Evolutionary conservation across 139 green algal species (phyloP).

Genomic region (Tetraselmis chui): DNA sequence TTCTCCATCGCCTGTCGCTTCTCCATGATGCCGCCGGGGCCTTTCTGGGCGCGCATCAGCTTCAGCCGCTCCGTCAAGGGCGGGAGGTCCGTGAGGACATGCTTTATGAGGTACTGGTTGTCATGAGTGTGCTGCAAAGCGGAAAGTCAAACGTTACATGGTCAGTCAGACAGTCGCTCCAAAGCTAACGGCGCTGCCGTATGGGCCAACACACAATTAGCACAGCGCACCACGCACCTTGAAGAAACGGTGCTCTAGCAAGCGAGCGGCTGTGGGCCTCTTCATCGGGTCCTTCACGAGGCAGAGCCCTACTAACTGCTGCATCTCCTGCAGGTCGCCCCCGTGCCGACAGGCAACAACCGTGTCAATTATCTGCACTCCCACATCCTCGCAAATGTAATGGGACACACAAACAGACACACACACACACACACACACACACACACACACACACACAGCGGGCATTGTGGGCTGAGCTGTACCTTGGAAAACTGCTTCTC

Average conservation of each 20-base stretch:
- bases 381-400: not conserved
- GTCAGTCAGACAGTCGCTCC: too few species aligned
- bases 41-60: slow-evolving; percentile 43
- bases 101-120: slow-evolving; percentile 63
- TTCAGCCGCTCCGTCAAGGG: slow-evolving; percentile 75
- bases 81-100: slow-evolving; percentile 76
- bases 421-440: too few species aligned
- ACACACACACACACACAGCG: slow-evolving; percentile 3
- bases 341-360: not conserved
- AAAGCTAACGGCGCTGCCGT: too few species aligned
- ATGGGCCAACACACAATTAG: too few species aligned
- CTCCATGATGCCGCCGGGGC: not conserved
- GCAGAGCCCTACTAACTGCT: slow-evolving; percentile 90
- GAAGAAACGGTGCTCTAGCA: slow-evolving; percentile 98
- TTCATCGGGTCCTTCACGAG: slow-evolving; percentile 90
- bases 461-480: not conserved
- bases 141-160: too few species aligned
- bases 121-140: slow-evolving; percentile 51
- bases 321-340: slow-evolving; percentile 57
- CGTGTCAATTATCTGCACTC: not conserved
- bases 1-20: slow-evolving; percentile 25
- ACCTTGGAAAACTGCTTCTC: slow-evolving; percentile 77
- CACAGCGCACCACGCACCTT: too few species aligned
- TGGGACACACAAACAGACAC: too few species aligned
- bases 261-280: slow-evolving; percentile 80